Evolutionary conservation across 495 filamentous ascomycete genomes (phyloP).

Genomic region (Cryomyces minteri): DNA sequence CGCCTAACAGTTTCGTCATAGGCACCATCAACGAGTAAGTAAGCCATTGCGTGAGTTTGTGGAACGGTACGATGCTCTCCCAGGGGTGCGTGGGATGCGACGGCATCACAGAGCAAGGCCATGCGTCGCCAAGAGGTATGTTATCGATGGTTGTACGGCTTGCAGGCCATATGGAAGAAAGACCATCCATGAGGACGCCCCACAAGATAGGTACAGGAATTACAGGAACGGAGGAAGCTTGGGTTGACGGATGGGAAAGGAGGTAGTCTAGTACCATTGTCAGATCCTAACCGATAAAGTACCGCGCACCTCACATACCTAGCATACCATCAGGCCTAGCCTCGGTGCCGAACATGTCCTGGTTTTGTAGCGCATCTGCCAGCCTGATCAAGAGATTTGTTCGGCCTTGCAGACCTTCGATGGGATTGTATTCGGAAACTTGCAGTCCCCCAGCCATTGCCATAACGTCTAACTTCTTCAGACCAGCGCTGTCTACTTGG

Average conservation of each 20-base stretch:
- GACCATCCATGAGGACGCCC: constrained; percentile 73
- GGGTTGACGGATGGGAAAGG: constrained; percentile 74
- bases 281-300: neutral
- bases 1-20: constrained; percentile 56
- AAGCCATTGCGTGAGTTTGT: constrained; percentile 83
- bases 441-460: constrained; percentile 66
- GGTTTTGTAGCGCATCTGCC: constrained; percentile 57
- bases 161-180: constrained; percentile 74
- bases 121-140: constrained; percentile 80
- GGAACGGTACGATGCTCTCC: constrained; percentile 91
- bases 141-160: constrained; percentile 81
- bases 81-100: constrained; percentile 57
- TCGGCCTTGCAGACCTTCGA: constrained; percentile 77
- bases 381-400: constrained; percentile 63
- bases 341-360: constrained; percentile 70
- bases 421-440: constrained; percentile 59
- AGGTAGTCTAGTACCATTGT: constrained; percentile 50
- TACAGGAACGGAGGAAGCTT: constrained; percentile 71
- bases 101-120: constrained; percentile 76
- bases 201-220: constrained; percentile 84
- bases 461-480: constrained; percentile 58
- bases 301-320: constrained; percentile 32
- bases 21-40: constrained; percentile 80
- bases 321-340: constrained; percentile 88
- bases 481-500: constrained; percentile 72